A percentile compares a stretch with the other conserved stretches of the same genome.
Evolutionary conservation across 1,284 basidiomycete species (phyloP).

Genomic region (Kwoniella shivajii): DNA sequence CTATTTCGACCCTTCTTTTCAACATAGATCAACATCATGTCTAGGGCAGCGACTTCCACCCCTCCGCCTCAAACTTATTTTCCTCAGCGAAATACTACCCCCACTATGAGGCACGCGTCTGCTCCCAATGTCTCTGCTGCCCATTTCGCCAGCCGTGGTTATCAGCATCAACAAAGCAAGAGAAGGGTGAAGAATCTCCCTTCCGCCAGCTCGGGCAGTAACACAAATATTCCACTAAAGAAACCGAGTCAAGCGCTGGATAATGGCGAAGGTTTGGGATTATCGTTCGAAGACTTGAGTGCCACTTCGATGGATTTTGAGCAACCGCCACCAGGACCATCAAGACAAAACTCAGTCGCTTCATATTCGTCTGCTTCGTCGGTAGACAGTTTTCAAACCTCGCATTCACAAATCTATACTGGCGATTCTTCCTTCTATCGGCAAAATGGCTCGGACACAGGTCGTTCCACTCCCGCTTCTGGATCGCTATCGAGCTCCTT

Average conservation of each 20-base stretch:
- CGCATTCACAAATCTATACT: neutral
- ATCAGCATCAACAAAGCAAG: constrained; percentile 12
- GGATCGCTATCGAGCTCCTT: constrained; percentile 9
- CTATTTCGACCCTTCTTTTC: neutral
- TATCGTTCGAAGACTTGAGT: constrained; percentile 21
- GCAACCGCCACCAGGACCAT: neutral
- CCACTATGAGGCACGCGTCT: constrained; percentile 39
- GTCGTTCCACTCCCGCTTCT: neutral
- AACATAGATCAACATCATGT: constrained; percentile 33
- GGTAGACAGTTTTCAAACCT: constrained; percentile 11
- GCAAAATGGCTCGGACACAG: neutral
- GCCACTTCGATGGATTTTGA: neutral
- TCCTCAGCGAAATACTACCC: constrained; percentile 40
- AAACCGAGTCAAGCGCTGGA: neutral
- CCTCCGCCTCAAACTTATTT: constrained; percentile 46
- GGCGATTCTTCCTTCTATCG: neutral
- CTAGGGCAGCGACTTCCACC: constrained; percentile 43
- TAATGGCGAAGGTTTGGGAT: constrained; percentile 12
- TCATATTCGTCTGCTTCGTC: constrained; percentile 14
- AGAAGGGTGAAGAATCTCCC: constrained; percentile 15
- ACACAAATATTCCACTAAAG: constrained; percentile 2
- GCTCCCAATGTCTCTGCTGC: constrained; percentile 16
- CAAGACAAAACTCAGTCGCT: constrained; percentile 10
- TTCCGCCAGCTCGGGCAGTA: neutral
- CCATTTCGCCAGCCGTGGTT: constrained; percentile 10